phyloP scores from a whole-genome alignment of 2,329 filamentous ascomycete species.

The Diaporthe helianthi region DNA sequence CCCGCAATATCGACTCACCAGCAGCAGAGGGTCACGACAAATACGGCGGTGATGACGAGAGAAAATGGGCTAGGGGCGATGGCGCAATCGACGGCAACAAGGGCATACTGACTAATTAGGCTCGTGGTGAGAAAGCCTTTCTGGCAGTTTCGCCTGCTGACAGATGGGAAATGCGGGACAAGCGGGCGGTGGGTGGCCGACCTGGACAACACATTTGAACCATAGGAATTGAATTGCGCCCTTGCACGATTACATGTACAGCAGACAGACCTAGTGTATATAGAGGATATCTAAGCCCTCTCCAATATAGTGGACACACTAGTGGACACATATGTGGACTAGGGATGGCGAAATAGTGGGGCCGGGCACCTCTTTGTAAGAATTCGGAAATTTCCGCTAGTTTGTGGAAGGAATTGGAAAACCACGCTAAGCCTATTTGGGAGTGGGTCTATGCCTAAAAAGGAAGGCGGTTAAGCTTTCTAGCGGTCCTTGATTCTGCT shows the following conservation, averaged over 20 bases:
- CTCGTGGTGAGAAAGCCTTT: background rate
- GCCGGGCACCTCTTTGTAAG: too few relatives aligned
- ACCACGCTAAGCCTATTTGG: too few relatives aligned
- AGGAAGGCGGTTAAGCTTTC: too few relatives aligned
- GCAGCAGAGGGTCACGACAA: background rate
- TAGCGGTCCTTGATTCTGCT: too few relatives aligned
- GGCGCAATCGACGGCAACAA: conserved; percentile 30
- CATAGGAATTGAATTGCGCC: background rate
- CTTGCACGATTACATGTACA: background rate
- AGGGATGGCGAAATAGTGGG: too few relatives aligned
- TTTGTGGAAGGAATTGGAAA: too few relatives aligned
- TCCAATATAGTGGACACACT: too few relatives aligned
- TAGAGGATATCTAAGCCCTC: too few relatives aligned
- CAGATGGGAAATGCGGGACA: background rate
- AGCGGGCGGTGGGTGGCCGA: background rate
- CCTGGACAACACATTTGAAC: background rate
- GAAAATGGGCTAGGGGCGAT: conserved; percentile 28
- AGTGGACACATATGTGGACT: too few relatives aligned
- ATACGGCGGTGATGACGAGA: conserved; percentile 21
- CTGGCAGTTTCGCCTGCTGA: conserved; percentile 20
- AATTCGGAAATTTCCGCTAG: too few relatives aligned
- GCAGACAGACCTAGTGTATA: too few relatives aligned
- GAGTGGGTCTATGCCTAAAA: too few relatives aligned
- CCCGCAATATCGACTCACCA: background rate
- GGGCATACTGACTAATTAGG: conserved; percentile 20